These are phyloP conservation scores for Murraya paniculata DNA, from an alignment of 345 rosid genomes.

Conservation along the genomic window DNA sequence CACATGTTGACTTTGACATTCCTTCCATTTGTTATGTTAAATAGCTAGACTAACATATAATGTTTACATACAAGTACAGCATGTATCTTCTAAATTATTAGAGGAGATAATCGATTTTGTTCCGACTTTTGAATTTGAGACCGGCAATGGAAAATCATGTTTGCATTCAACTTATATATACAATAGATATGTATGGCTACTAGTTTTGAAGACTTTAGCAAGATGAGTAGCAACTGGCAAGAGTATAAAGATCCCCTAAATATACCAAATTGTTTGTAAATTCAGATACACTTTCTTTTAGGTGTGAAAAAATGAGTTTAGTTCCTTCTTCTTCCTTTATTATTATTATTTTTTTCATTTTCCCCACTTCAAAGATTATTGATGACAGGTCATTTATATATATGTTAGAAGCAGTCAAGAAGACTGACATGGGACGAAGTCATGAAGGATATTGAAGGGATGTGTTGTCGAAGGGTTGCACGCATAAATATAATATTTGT, in stretches of 20 bases:
- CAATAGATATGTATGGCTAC: background rate
- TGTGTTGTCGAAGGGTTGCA: no score
- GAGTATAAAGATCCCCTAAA: no score
- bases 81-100: background rate
- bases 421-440: no score
- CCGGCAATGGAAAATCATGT: background rate
- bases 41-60: background rate
- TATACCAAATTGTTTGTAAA: no score
- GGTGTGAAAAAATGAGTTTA: no score
- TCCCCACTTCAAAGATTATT: no score
- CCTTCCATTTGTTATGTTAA: background rate
- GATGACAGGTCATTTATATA: no score
- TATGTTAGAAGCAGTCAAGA: no score
- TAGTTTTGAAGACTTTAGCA: background rate
- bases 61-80: background rate
- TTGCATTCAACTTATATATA: background rate
- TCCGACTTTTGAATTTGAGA: background rate
- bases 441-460: no score
- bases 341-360: fast-evolving
- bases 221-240: background rate
- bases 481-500: background rate
- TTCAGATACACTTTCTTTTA: no score
- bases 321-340: no score
- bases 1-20: background rate
- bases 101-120: background rate